Percentiles rank a stretch among this genome's conserved stretches.
phyloP scores from a whole-genome alignment of 192 early-diverging fungal genomes.

The Backusella circina region DNA sequence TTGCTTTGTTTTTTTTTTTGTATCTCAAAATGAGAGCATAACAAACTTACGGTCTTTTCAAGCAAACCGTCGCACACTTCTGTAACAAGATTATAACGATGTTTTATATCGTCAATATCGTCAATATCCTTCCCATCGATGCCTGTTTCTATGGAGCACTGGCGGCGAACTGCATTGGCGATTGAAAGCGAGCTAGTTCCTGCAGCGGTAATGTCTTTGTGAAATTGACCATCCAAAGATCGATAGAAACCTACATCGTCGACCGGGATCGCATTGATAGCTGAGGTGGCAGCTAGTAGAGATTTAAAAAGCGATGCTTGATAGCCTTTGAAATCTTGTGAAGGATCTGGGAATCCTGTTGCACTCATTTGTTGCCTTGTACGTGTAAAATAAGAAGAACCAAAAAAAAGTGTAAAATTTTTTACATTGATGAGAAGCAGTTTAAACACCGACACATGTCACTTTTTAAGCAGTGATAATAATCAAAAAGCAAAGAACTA shows the following conservation, averaged over 20 bases:
- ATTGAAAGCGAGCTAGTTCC: conserved; percentile 20
- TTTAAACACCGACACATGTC: neutral
- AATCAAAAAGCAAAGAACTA: no score
- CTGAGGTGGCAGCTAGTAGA: conserved; percentile 57
- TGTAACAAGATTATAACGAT: conserved; percentile 60
- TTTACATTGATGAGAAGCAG: neutral
- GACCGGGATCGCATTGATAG: conserved; percentile 51
- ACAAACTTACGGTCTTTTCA: conserved; percentile 68
- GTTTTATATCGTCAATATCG: conserved; percentile 63
- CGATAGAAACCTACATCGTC: conserved; percentile 60
- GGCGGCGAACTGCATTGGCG: conserved; percentile 25
- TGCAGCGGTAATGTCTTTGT: conserved; percentile 27
- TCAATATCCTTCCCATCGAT: conserved; percentile 29
- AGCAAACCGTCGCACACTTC: conserved; percentile 80
- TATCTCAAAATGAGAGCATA: neutral
- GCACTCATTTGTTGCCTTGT: neutral
- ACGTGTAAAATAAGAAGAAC: neutral
- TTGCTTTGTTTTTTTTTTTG: neutral
- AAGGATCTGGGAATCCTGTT: conserved; percentile 27
- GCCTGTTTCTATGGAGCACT: conserved; percentile 32
- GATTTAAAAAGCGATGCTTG: conserved; percentile 43
- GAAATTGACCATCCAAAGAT: conserved; percentile 58
- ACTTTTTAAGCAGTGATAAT: neutral
- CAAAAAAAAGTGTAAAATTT: neutral
- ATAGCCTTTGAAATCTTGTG: conserved; percentile 40